Conservation (phyloP, 2,329 filamentous ascomycete genomes). For the Aureobasidium vineae region DNA sequence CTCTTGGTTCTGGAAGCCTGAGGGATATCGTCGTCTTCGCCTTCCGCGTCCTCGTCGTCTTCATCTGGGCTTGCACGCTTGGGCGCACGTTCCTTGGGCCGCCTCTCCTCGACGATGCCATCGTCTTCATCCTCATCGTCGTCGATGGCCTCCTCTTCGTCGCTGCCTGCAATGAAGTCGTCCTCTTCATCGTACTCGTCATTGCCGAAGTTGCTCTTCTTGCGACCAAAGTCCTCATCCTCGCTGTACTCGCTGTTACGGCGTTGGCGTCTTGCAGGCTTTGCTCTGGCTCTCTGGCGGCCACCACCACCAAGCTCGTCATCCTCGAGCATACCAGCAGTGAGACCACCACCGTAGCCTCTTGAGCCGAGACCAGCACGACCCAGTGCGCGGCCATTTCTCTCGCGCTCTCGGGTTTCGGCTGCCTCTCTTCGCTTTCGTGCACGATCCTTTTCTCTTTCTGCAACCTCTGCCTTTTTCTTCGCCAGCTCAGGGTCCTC, state of each 20-base stretch:
- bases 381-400: constrained; percentile 50
- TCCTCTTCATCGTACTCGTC: constrained; percentile 80
- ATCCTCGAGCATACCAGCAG: constrained; percentile 68
- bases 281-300: constrained; percentile 30
- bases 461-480: constrained; percentile 68
- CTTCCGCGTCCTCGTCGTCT: constrained; percentile 40
- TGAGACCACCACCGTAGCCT: constrained; percentile 57
- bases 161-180: constrained; percentile 72
- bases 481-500: constrained; percentile 74
- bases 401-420: constrained; percentile 62
- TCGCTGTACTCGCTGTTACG: constrained; percentile 58
- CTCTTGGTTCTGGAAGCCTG: constrained; percentile 42
- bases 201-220: constrained; percentile 59
- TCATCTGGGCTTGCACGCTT: constrained; percentile 34
- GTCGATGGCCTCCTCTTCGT: constrained; percentile 56
- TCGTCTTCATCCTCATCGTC: constrained; percentile 57
- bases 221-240: constrained; percentile 73
- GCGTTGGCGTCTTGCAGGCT: constrained; percentile 40
- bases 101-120: constrained; percentile 42
- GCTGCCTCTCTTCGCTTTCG: constrained; percentile 67
- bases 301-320: constrained; percentile 46
- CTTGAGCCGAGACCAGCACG: constrained; percentile 51
- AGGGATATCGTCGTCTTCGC: constrained; percentile 35
- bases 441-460: constrained; percentile 69
- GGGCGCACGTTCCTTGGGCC: constrained; percentile 29